Percentiles rank a stretch among this genome's conserved stretches.
Evolutionary conservation across 2,329 filamentous ascomycete species (phyloP).

Genomic region (Monilinia vaccinii-corymbosi): DNA sequence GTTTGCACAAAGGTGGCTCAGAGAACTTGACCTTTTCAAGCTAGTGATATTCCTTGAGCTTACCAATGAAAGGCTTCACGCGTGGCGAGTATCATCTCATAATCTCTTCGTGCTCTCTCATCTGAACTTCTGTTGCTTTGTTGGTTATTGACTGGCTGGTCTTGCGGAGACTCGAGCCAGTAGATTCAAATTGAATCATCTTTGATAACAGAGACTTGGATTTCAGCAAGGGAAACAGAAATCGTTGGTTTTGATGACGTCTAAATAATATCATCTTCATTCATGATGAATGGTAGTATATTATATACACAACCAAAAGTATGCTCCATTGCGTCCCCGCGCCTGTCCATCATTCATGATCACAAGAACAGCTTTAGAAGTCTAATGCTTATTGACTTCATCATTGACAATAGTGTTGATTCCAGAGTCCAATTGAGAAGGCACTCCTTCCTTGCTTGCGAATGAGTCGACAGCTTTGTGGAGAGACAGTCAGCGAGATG

Average conservation of each 20-base stretch:
- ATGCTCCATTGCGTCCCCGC: not conserved
- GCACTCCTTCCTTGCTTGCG: slow-evolving; percentile 30
- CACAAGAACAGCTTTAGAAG: not conserved
- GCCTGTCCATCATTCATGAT: not conserved
- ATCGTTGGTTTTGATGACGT: not conserved
- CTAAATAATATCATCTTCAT: not conserved
- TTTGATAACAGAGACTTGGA: not conserved
- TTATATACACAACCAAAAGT: not conserved
- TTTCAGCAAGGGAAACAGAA: not conserved
- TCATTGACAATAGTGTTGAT: slow-evolving; percentile 14
- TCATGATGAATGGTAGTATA: not conserved
- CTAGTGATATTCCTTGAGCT: not conserved
- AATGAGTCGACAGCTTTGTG: slow-evolving; percentile 28
- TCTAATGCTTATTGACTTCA: slow-evolving; percentile 1
- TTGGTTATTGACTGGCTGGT: no score
- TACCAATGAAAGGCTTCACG: not conserved
- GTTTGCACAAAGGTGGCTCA: not conserved
- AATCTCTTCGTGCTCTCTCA: not conserved
- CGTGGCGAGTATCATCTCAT: not conserved
- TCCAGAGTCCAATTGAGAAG: slow-evolving; percentile 28
- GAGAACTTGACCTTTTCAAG: not conserved
- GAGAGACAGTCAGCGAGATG: not conserved
- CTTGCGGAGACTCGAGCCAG: no score
- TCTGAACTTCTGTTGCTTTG: not conserved
- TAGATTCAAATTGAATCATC: no score